These are phyloP conservation scores for Saturnispora dispora DNA, from an alignment of 805 yeast genomes.

Conservation along the genomic window DNA sequence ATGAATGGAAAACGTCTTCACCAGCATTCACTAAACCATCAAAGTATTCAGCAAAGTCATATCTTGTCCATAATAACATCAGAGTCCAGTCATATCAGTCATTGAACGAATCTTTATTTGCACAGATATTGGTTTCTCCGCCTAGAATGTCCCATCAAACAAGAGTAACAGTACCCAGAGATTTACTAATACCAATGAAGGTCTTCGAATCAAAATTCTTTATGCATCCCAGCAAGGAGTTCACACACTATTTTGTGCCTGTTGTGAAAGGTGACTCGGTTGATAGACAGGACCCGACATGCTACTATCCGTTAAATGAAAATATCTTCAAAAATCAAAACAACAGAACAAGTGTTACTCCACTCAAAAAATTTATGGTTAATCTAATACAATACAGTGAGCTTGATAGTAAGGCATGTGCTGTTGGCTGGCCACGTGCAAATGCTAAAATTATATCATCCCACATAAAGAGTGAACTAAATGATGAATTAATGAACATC, in stretches of 20 bases:
- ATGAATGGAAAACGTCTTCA: neutral
- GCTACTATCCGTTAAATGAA: neutral
- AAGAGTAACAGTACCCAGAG: constrained; percentile 31
- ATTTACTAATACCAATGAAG: constrained; percentile 29
- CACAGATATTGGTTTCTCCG: constrained; percentile 33
- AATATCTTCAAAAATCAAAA: neutral
- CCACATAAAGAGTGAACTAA: neutral
- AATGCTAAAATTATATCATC: neutral
- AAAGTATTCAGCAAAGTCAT: constrained; percentile 18
- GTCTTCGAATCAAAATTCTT: constrained; percentile 9
- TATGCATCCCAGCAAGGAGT: neutral
- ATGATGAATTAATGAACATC: neutral
- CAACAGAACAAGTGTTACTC: neutral
- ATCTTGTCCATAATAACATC: constrained; percentile 8
- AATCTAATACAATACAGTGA: neutral
- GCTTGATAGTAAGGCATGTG: neutral
- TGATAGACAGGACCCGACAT: neutral
- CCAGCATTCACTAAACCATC: constrained; percentile 21
- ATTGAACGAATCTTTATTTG: constrained; percentile 30
- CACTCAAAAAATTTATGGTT: neutral
- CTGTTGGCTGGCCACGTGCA: constrained; percentile 3
- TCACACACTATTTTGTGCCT: neutral
- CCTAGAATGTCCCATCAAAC: constrained; percentile 32
- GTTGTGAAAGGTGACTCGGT: neutral
- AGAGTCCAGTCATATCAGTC: constrained; percentile 18